A percentile compares a stretch with the other conserved stretches of the same genome.
Conservation (phyloP, 2,329 filamentous ascomycete genomes). For the Monilinia vaccinii-corymbosi region DNA sequence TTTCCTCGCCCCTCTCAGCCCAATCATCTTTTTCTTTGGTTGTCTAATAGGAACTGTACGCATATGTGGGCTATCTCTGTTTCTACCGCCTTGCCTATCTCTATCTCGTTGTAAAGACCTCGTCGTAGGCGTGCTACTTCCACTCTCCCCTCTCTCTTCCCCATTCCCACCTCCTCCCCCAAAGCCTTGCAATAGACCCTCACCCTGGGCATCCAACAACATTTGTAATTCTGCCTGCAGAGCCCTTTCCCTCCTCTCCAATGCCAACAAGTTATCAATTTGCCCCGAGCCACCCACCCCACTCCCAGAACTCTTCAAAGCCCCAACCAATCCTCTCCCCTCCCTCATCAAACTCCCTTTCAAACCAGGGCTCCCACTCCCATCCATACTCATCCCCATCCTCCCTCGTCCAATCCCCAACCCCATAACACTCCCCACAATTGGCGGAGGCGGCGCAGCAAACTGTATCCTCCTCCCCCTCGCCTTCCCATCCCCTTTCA, state of each 20-base stretch:
- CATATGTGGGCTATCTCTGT: slow-evolving; percentile 17
- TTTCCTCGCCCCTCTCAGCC: slow-evolving; percentile 53
- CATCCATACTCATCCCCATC: not conserved
- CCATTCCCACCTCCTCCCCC: slow-evolving; percentile 24
- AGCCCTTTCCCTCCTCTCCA: slow-evolving; percentile 41
- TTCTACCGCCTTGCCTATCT: slow-evolving; percentile 12
- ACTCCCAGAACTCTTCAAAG: not conserved
- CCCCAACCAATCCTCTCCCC: not conserved
- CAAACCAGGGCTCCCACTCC: not conserved
- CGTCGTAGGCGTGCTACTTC: slow-evolving; percentile 24
- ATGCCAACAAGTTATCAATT: slow-evolving; percentile 30
- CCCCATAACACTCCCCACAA: slow-evolving; percentile 17
- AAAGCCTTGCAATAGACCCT: slow-evolving; percentile 32
- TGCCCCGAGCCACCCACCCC: not conserved
- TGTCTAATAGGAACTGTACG: slow-evolving; percentile 52
- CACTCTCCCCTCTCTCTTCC: slow-evolving; percentile 29
- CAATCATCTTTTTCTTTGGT: slow-evolving; percentile 42
- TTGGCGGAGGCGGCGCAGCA: slow-evolving; percentile 25
- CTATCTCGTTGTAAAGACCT: slow-evolving; percentile 14
- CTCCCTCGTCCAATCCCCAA: not conserved
- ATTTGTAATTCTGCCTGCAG: slow-evolving; percentile 49
- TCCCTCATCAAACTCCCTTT: not conserved
- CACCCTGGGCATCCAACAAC: slow-evolving; percentile 49
- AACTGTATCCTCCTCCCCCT: slow-evolving; percentile 22
- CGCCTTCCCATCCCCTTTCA: not conserved